Evolutionary conservation across 441 rosid species (phyloP), one percentile per base, ranked within the genome.

Genomic region (Arabidopsis lyrata): DNA sequence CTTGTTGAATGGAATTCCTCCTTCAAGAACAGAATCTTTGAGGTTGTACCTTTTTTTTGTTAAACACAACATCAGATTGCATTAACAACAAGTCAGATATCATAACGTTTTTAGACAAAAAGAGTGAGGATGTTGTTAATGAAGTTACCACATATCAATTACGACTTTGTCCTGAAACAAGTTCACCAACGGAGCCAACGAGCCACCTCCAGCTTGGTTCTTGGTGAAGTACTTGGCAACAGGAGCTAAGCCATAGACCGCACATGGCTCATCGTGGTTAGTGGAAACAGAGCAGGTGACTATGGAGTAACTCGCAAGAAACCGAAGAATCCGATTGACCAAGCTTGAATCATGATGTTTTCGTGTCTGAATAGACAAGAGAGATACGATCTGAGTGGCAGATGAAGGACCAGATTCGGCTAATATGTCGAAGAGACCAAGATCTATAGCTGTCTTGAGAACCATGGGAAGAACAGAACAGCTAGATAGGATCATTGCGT

Each of bases 391-490:
- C 47, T 79, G 82, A 47, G 81, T 62, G 42, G 79, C 57, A 64
- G 87, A 84, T 64, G 77, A 75, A 14, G 86, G 70, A 7, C 78
- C 81, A 38, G 72, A 82, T 15, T 64, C 55, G 7, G 75, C 36
- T 59, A 84, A 63, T 18, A 83, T 78, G 38, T 86, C 83, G 60
- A 87, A 76, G 48, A 82, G 68, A 14, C 82, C 84, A 6, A 88
- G 87, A 44, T 83, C 77, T 50, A 72, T 65, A 2, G 80, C 58
- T 65, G 77, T 65, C 41, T 71, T 77, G 36, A 60, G 67, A 47
- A 34, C 86, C 88, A 86, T 78, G 13, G 92, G 84, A 52, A 86
- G 79, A 24, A 79, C 81, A 20, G 84, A 83, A 32, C 84, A 75
- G 56, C 78, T 80, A 0, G 76, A 80, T 53, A 85, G 55, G 8